Base-by-base conservation (phyloP, 805 yeast species). In the Kluyveromyces aestuarii region DNA sequence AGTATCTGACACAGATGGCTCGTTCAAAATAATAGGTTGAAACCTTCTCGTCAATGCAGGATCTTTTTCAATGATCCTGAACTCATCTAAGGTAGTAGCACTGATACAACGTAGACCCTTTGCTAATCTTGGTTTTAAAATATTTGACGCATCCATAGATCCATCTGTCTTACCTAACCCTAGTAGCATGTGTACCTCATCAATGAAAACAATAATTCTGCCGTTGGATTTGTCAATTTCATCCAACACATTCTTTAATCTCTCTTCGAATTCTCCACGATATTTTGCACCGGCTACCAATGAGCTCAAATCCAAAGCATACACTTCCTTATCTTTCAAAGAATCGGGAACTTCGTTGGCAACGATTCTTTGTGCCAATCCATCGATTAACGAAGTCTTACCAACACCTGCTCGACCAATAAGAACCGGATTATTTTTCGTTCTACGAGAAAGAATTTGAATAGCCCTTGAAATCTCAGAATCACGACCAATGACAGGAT, bases 341-440 rank as follows among this genome's bases (percentile, higher is more conserved):
- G 89, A 79, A 53, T 93, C 98, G 0, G 98, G 98, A 1, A 91
- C 99, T 62, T 90, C 96, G 11, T 91, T 91, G 49, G 84, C 80
- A 8, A 87, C 80, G 45, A 93, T 90, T 59, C 97, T 73, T 67
- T 93, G 98, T 0, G 98, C 98, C 38, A 93, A 72, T 0, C 98
- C 99, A 63, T 93, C 99, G 80, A 93, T 85, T 50, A 93, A 81
- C 7, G 98, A 95, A 0, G 98, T 93, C 66, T 91, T 91, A 70
- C 99, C 99, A 0, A 96, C 95, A 69, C 99, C 99, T 1, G 99
- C 99, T 56, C 86, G 81, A 53, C 99, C 99, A 40, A 93, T 89
- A 48, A 91, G 67, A 1, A 93, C 96, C 0, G 99, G 99, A 61
- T 91, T 91, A 65, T 93, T 93, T 67, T 91, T 91, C 1, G 97